A percentile compares a stretch with the other conserved stretches of the same genome.
These are phyloP conservation scores for Bryoglossum gracile DNA, from an alignment of 495 filamentous ascomycete species.

Conservation along the genomic window DNA sequence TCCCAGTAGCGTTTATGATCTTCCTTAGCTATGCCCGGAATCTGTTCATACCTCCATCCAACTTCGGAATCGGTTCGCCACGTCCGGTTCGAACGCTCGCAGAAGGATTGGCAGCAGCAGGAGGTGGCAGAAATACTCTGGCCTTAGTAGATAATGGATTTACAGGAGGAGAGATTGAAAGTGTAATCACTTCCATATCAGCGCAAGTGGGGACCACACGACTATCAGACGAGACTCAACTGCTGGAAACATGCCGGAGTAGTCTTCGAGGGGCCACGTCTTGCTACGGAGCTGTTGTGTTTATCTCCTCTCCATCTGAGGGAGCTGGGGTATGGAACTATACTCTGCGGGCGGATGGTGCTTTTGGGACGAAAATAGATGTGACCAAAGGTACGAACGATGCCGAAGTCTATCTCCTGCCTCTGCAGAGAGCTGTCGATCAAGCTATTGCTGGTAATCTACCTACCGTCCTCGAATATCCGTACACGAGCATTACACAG, in stretches of 20 bases:
- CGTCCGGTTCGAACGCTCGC: constrained; percentile 51
- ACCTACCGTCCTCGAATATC: constrained; percentile 55
- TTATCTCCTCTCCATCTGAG: constrained; percentile 63
- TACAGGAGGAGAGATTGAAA: constrained; percentile 60
- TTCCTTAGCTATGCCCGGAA: constrained; percentile 64
- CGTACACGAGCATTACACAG: constrained; percentile 60
- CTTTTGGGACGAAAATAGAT: constrained; percentile 51
- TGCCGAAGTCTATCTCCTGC: constrained; percentile 64
- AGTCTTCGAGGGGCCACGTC: constrained; percentile 60
- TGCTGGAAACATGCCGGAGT: constrained; percentile 56
- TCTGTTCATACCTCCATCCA: constrained; percentile 57
- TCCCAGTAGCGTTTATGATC: constrained; percentile 61
- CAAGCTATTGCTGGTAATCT: constrained; percentile 53
- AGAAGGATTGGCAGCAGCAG: constrained; percentile 46
- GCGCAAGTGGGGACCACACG: constrained; percentile 48
- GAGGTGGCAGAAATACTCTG: constrained; percentile 51
- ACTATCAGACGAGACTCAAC: constrained; percentile 41
- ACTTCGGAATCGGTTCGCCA: constrained; percentile 57
- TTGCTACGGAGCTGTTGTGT: constrained; percentile 72
- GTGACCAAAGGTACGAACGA: constrained; percentile 54
- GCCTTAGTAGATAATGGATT: constrained; percentile 75
- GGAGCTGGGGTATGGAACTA: constrained; percentile 75
- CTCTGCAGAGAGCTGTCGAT: constrained; percentile 72
- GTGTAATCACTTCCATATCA: constrained; percentile 55
- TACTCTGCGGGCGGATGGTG: constrained; percentile 64